Base-by-base conservation (phyloP, 2,329 filamentous ascomycete genomes). In the Colletotrichum sp. region DNA sequence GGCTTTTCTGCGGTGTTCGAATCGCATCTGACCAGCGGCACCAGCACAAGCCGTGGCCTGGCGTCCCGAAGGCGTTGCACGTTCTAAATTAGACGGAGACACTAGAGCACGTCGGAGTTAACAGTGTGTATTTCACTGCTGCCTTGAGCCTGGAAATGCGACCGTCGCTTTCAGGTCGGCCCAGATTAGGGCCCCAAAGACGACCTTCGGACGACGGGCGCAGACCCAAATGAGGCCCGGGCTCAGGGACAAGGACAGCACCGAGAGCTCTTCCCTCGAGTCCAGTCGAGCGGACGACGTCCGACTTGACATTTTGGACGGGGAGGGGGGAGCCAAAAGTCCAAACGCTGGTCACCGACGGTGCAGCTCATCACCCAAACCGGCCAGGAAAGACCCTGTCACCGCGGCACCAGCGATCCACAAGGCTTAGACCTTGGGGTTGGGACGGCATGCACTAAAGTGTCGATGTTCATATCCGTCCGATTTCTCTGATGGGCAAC, bases 361-460 rank as follows among this genome's bases (percentile, higher is more conserved):
- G 18, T 30, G 52, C 72, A 55, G 55, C 32, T 32, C 63, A 24
- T n/a, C n/a, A 68, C 64, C 32, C 39, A 63, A 52, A 15, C 2
- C 24, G 26, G 32, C 69, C 69, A 32, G 62, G 63, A 26, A 44
- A 55, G 32, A 39, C 70, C 70, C 71, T 74, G 64, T 65, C 59
- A 72, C 34, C 49, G 7, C 34, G 34, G 62, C 36, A 39, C 30
- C 34, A 67, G 30, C 55, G 67, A 26, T 64, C 70, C 74, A 69
- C 70, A 76, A 74, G 74, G 74, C 70, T 74, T 74, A 76, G 70
- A 59, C 57, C 44, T 65, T 28, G 66, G 66, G 55, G 28, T 71
- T 63, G 57, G 71, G 67, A 64, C 32, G 36, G 44, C 30, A 34
- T 36, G 28, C 32, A 60, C 71, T 57, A 67, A 66, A 15, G 39